Evolutionary conservation across 768 basidiomycete genomes (phyloP), one percentile per base, ranked within the genome.

Genomic region (Boletales sp.): DNA sequence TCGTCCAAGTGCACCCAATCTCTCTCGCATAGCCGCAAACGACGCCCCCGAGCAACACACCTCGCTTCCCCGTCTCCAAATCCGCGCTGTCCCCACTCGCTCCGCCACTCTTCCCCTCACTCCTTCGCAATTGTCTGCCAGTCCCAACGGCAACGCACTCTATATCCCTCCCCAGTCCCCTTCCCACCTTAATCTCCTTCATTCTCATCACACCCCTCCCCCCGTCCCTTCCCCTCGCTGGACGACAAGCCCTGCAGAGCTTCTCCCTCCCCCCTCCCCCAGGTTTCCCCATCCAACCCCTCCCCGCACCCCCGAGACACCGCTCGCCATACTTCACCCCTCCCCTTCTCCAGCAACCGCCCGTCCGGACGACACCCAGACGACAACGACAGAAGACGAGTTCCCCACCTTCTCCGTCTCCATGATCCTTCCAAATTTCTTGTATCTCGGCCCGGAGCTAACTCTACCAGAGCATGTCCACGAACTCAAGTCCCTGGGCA

Each of bases 401-500:
- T 76, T 81, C 57, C 82, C 83, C 5, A 68, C 70, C 6, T 97
- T 96, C 64, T 72, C 76, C n/a, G 82, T 96, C 34, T 95, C 93
- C 14, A 89, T 87, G 17, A 96, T 98, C 56, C 74, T 98, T 3
- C 94, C 94, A 3, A 80, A 83, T 50, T 96, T 96, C 70, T 73
- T 98, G 25, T 98, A 82, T 68, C 78, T 97, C 31, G 95, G 94
- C 2, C 91, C 94, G 1, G 95, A 98, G 67, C 75, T 90, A 25
- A 86, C 86, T 4, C 68, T 74, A 11, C 74, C 76, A 45, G 86
- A 84, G 54, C 90, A 97, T 59, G 86, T 92, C 15, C 73, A 80
- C 18, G 83, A 87, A 68, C 71, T 97, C 41, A 75, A 82, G 53
- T 71, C 74, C 0, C 70, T 93, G 15, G 94, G 93, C 0, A 86